Percentiles rank a stretch among this genome's conserved stretches.
Conservation (phyloP, 2,329 filamentous ascomycete genomes). For the Hypomyces rosellus region DNA sequence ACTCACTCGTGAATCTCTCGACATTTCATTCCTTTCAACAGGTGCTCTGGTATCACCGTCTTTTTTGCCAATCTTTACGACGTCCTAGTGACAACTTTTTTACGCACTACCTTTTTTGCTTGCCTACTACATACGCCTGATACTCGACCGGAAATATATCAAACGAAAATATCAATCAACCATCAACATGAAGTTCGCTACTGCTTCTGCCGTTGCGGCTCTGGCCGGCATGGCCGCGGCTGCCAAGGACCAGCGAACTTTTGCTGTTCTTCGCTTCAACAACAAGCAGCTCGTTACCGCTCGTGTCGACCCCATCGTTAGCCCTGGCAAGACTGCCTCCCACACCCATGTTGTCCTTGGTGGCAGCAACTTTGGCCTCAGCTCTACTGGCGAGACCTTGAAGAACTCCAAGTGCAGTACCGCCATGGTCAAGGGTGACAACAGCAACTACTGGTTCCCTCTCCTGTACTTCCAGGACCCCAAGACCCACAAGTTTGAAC, state of each 20-base stretch:
- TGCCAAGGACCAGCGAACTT: slow-evolving; percentile 45
- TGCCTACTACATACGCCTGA: too few relatives aligned
- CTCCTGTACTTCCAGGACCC: slow-evolving; percentile 61
- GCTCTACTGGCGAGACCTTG: slow-evolving; percentile 55
- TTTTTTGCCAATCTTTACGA: not conserved
- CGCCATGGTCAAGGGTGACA: slow-evolving; percentile 60
- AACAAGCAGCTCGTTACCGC: slow-evolving; percentile 57
- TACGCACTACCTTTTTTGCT: not conserved
- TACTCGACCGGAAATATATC: too few relatives aligned
- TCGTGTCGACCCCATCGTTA: slow-evolving; percentile 62
- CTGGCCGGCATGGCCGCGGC: slow-evolving; percentile 31
- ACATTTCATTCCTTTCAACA: slow-evolving; percentile 22
- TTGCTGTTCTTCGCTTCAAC: slow-evolving; percentile 66
- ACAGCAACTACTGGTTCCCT: slow-evolving; percentile 74
- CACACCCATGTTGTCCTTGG: slow-evolving; percentile 69
- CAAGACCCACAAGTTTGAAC: slow-evolving; percentile 55
- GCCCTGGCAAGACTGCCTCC: slow-evolving; percentile 48
- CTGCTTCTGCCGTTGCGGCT: slow-evolving; percentile 30
- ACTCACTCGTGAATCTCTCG: slow-evolving; percentile 14
- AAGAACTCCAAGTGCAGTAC: slow-evolving; percentile 61
- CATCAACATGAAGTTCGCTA: slow-evolving; percentile 31
- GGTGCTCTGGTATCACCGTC: slow-evolving; percentile 31
- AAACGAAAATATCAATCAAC: not conserved
- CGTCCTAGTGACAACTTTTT: slow-evolving; percentile 2
- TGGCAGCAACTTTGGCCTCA: slow-evolving; percentile 59